These are phyloP conservation scores for Gentiana straminea DNA, from an alignment of 257 asterid species.

Conservation along the genomic window DNA sequence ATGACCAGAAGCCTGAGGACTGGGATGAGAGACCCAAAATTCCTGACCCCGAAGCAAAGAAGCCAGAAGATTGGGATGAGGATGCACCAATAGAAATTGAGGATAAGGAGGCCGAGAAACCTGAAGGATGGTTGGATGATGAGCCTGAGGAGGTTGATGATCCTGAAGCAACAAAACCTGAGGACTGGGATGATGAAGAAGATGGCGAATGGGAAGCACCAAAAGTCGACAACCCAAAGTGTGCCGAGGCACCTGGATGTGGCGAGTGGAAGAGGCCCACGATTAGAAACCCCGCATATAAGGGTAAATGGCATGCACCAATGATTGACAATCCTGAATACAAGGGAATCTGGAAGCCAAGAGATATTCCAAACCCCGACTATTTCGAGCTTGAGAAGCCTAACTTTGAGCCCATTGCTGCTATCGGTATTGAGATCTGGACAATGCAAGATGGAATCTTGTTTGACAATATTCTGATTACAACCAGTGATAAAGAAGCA, in stretches of 20 bases:
- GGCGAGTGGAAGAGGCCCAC: constrained; percentile 92
- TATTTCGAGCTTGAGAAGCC: constrained; percentile 74
- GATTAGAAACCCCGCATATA: constrained; percentile 83
- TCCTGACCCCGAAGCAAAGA: constrained; percentile 85
- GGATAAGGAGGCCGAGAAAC: constrained; percentile 84
- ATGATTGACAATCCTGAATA: constrained; percentile 78
- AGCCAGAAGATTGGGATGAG: constrained; percentile 99
- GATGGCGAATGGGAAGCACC: constrained; percentile 99
- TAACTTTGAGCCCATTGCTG: constrained; percentile 87
- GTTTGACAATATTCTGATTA: constrained; percentile 79
- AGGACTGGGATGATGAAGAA: constrained; percentile 98
- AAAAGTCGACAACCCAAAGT: constrained; percentile 68
- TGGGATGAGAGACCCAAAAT: constrained; percentile 97
- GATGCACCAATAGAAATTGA: constrained; percentile 81
- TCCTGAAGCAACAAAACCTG: constrained; percentile 87
- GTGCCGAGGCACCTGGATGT: constrained; percentile 84
- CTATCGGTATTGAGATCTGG: constrained; percentile 96
- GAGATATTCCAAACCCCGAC: constrained; percentile 68
- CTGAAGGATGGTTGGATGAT: constrained; percentile 97
- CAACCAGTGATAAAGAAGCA: constrained; percentile 55
- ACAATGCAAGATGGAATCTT: constrained; percentile 93
- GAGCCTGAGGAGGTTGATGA: constrained; percentile 97
- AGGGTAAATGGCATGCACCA: constrained; percentile 89
- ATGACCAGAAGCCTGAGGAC: constrained; percentile 89
- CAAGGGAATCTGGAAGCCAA: constrained; percentile 96